These are phyloP conservation scores for Talaromyces sp. DNA, from an alignment of 2,329 filamentous ascomycete species.

Conservation along the genomic window DNA sequence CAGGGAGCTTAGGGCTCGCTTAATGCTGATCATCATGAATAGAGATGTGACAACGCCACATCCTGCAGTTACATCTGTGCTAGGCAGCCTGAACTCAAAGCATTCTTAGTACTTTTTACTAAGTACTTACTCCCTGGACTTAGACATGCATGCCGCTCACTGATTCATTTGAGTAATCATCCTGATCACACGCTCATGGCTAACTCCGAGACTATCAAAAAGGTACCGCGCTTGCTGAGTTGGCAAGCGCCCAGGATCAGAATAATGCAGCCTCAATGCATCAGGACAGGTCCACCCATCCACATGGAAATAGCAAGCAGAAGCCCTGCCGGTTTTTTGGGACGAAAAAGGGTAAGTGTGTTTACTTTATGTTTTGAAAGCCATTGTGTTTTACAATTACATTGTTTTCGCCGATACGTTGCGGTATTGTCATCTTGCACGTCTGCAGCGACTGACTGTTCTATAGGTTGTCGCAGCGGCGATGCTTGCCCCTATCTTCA, in stretches of 20 bases:
- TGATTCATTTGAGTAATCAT: neutral
- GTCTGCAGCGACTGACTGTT: constrained; percentile 9
- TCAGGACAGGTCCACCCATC: constrained; percentile 14
- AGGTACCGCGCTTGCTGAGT: constrained; percentile 18
- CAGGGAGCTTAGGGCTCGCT: neutral
- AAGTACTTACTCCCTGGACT: neutral
- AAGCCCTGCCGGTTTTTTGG: constrained; percentile 34
- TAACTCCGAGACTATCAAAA: constrained; percentile 15
- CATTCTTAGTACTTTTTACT: neutral
- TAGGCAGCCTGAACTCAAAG: neutral
- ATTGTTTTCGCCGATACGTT: constrained; percentile 10
- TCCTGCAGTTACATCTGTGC: constrained; percentile 8
- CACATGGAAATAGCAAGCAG: constrained; percentile 18
- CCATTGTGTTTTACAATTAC: constrained; percentile 16
- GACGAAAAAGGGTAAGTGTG: constrained; percentile 35
- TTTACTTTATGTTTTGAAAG: neutral
- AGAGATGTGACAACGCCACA: constrained; percentile 7
- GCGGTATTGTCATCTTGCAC: constrained; percentile 5
- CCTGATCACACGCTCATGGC: constrained; percentile 21
- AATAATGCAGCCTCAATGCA: constrained; percentile 15
- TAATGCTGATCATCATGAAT: neutral
- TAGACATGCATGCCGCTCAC: neutral
- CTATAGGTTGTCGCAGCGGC: constrained; percentile 49
- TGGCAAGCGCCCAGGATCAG: constrained; percentile 23
- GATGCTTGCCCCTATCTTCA: constrained; percentile 49